Percentiles rank a stretch among this genome's conserved stretches.
These are phyloP conservation scores for Chrysanthemum seticuspe DNA, from an alignment of 129 eudicot genomes.

Conservation along the genomic window DNA sequence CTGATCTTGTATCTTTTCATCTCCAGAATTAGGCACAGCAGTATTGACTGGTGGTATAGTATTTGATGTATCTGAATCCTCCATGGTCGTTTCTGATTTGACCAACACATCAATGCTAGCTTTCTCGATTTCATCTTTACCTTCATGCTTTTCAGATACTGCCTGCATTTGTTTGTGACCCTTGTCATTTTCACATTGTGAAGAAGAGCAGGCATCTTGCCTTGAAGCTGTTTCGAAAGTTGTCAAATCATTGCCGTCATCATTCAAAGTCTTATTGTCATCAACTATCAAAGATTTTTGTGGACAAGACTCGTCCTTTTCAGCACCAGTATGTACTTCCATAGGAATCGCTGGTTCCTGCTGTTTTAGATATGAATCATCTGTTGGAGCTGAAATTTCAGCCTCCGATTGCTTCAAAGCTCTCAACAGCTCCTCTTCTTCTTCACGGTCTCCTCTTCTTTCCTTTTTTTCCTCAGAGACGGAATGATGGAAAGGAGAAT, in stretches of 20 bases:
- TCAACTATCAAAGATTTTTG: no score
- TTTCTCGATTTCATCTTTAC: conserved; percentile 30
- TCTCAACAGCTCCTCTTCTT: conserved; percentile 69
- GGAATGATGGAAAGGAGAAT: conserved; percentile 34
- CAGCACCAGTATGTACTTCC: conserved; percentile 21
- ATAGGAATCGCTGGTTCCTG: conserved; percentile 32
- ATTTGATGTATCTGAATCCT: conserved; percentile 19
- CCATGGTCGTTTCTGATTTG: conserved; percentile 19
- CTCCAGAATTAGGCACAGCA: conserved; percentile 25
- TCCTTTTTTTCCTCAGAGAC: conserved; percentile 27
- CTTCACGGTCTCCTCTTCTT: conserved; percentile 80
- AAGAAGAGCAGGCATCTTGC: conserved; percentile 34
- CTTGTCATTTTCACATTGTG: conserved; percentile 18
- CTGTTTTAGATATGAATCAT: conserved; percentile 11
- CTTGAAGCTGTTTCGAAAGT: conserved; percentile 31
- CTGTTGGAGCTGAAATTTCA: conserved; percentile 25
- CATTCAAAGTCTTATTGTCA: conserved; percentile 22
- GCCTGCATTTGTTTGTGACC: conserved; percentile 22
- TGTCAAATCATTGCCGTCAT: conserved; percentile 23
- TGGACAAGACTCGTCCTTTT: conserved; percentile 5
- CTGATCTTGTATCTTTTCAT: conserved; percentile 30
- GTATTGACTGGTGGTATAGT: conserved; percentile 26
- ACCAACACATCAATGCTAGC: conserved; percentile 18
- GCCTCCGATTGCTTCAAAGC: conserved; percentile 65
- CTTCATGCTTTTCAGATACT: conserved; percentile 14